Conservation (phyloP, 164 flowering plant genomes). For the Dillenia turbinata region DNA sequence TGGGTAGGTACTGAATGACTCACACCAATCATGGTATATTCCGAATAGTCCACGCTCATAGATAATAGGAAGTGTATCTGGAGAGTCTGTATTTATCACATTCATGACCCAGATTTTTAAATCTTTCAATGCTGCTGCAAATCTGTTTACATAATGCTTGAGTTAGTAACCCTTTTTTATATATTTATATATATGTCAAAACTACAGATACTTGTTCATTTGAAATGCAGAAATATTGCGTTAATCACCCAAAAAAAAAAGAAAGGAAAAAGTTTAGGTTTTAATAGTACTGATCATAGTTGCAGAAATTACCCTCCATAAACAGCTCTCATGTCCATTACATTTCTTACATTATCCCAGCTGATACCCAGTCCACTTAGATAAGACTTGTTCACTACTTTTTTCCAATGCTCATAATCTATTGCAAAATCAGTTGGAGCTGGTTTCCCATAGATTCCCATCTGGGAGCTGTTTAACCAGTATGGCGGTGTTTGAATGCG, state of each 20-base stretch:
- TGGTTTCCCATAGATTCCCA: constrained; percentile 81
- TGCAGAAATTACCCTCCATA: constrained; percentile 78
- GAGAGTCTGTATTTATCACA: constrained; percentile 70
- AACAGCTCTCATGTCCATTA: constrained; percentile 99
- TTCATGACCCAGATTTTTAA: constrained; percentile 80
- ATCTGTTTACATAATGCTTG: constrained; percentile 35
- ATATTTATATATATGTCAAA: too few species aligned
- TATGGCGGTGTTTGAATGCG: constrained; percentile 58
- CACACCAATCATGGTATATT: constrained; percentile 97
- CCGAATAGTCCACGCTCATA: constrained; percentile 92
- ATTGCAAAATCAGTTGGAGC: constrained; percentile 71
- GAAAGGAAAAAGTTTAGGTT: too few species aligned
- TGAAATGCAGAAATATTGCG: background rate
- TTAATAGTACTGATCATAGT: too few species aligned
- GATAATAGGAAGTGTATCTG: constrained; percentile 90
- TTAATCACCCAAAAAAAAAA: background rate
- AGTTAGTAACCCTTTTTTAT: background rate
- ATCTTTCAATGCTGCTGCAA: constrained; percentile 87
- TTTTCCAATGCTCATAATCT: constrained; percentile 82
- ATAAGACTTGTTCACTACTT: constrained; percentile 52
- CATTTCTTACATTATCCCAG: constrained; percentile 82
- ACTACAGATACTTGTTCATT: too few species aligned
- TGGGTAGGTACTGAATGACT: constrained; percentile 91
- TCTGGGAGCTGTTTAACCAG: constrained; percentile 80
- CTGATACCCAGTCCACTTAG: constrained; percentile 62